Conservation (phyloP, 371 early-diverging fungal species). For the Mucor plumbeus region DNA sequence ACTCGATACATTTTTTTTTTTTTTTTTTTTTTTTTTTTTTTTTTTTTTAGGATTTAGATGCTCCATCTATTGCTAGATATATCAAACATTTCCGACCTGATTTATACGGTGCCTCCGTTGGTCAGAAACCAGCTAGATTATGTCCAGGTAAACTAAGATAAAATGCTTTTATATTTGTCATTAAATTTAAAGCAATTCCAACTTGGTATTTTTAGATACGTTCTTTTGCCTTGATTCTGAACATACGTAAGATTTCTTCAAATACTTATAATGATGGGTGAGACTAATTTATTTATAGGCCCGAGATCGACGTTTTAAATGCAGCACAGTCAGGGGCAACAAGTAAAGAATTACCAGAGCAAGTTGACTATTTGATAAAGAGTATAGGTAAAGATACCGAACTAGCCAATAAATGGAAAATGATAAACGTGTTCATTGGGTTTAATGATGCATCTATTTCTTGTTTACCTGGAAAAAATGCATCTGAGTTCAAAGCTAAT, state of each 20-base stretch:
- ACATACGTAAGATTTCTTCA: conserved; percentile 21
- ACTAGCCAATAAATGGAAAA: conserved; percentile 35
- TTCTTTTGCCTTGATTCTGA: conserved; percentile 35
- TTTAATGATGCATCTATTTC: conserved; percentile 37
- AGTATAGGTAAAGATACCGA: conserved; percentile 28
- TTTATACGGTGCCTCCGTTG: conserved; percentile 34
- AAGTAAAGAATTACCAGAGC: conserved; percentile 28
- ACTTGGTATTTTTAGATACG: conserved; percentile 19
- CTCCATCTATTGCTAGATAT: conserved; percentile 34
- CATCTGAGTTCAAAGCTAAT: conserved; percentile 7
- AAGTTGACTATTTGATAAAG: conserved; percentile 40
- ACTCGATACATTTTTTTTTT: too few relatives aligned
- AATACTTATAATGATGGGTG: not conserved
- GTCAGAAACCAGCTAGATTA: conserved; percentile 25
- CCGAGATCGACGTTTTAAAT: conserved; percentile 38
- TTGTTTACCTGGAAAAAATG: conserved; percentile 29
- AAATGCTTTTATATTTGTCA: not conserved
- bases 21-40: too few relatives aligned
- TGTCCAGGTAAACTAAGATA: conserved; percentile 29
- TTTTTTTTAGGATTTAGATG: conserved; percentile 30
- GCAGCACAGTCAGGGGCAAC: conserved; percentile 48
- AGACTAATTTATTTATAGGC: conserved; percentile 11
- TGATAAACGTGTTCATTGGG: conserved; percentile 43
- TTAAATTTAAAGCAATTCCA: not conserved
- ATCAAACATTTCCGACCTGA: conserved; percentile 31